Evolutionary conservation across 257 asterid species (phyloP), one percentile per base, ranked within the genome.

Genomic region (Rubia yunnanensis): DNA sequence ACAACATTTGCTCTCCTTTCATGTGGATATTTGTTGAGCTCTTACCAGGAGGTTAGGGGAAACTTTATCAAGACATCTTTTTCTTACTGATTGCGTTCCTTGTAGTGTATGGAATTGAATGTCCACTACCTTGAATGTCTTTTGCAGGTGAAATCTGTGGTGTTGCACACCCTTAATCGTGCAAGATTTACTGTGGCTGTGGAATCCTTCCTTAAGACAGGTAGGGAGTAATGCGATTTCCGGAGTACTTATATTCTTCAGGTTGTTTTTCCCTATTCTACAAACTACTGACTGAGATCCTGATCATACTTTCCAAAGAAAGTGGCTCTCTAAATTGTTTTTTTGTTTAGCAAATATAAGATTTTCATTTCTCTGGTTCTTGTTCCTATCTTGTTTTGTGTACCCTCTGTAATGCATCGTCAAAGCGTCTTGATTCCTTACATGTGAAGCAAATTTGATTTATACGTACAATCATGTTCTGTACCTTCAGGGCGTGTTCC

Each of bases 171-270:
- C 17, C 86, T 94, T 66, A 94, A 94, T 72, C 88, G 94, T 39
- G 99, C 98, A 69, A 80, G 99, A 83, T 94, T 94, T 67, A 88
- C 95, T 60, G 98, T 94, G 71, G 97, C 99, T 4, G 98, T 81
- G 52, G 99, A 94, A 74, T 85, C 96, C 65, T 94, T 86, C 81
- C 87, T 94, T 54, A 90, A 74, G 76, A 85, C 98, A 77, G 99
- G 99, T 86, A 54, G 67, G 48, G 72, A 59, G 22, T 59, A 5
- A 17, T 28, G 60, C 20, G 7, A 24, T 38, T 64, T 2, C 13
- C 54, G 49, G 5, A 6, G 13, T 56, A 15, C 50, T 72, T 39
- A 17, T 11, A 17, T 65, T 32, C 55, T 11, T 48, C 23, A n/a
- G 7, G 28, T 63, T 69, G 0, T 4, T 57, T 26, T 18, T 30